Conservation (phyloP, 192 early-diverging fungal genomes). For the Chytriomyces sp. region DNA sequence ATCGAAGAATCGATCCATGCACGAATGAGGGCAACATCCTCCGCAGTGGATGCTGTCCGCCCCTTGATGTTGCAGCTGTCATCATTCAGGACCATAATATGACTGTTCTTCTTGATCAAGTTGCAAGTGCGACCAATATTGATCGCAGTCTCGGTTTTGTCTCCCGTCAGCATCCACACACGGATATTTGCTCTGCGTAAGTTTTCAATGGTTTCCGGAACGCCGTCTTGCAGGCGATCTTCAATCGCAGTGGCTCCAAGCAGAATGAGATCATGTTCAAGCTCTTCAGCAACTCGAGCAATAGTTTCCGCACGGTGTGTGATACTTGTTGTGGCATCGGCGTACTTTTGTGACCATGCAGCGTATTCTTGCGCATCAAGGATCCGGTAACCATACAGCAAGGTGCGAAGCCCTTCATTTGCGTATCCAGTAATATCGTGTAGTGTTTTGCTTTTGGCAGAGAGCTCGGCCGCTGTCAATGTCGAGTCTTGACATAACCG, state of each 20-base stretch:
- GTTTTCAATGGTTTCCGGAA: constrained; percentile 82
- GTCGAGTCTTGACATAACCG: constrained; percentile 45
- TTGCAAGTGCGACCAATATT: constrained; percentile 85
- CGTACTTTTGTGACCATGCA: constrained; percentile 70
- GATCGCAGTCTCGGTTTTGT: constrained; percentile 87
- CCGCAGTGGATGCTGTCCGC: constrained; percentile 6
- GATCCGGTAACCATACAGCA: constrained; percentile 78
- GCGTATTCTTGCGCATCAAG: constrained; percentile 74
- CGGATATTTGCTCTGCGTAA: constrained; percentile 77
- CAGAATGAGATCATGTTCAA: constrained; percentile 74
- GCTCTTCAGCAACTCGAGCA: constrained; percentile 74
- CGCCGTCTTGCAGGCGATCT: constrained; percentile 81
- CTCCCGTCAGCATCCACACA: constrained; percentile 90
- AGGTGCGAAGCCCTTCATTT: constrained; percentile 72
- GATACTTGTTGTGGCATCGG: constrained; percentile 71
- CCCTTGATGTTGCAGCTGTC: constrained; percentile 1
- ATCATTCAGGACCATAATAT: constrained; percentile 41
- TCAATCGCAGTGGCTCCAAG: constrained; percentile 87
- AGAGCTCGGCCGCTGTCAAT: neutral
- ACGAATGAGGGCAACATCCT: constrained; percentile 32
- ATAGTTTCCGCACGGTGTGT: constrained; percentile 77
- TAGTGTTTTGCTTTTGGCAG: constrained; percentile 23
- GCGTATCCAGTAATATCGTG: constrained; percentile 38
- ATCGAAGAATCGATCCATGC: constrained; percentile 39
- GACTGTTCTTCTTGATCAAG: constrained; percentile 63